These are phyloP conservation scores for Saccharomycopsis schoenii DNA, from an alignment of 805 yeast genomes.

Conservation along the genomic window DNA sequence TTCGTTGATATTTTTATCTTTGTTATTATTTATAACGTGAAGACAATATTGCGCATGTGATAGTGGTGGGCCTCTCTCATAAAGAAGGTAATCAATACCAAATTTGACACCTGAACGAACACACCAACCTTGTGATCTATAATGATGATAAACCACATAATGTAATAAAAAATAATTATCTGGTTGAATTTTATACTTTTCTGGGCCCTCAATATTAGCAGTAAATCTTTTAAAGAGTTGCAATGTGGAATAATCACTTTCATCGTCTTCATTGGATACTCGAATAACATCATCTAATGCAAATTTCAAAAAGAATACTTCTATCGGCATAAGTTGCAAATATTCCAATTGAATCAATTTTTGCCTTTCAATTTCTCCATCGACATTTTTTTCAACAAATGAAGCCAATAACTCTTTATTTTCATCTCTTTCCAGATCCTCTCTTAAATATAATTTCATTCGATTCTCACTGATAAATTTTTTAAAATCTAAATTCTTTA, in stretches of 20 bases:
- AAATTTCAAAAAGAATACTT: constrained; percentile 57
- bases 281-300: constrained; percentile 39
- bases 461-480: constrained; percentile 1
- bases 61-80: constrained; percentile 90
- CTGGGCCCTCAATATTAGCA: neutral
- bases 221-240: neutral
- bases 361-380: constrained; percentile 30
- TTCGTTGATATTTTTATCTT: constrained; percentile 23
- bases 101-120: constrained; percentile 86
- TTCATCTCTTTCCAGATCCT: constrained; percentile 22
- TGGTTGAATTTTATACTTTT: constrained; percentile 10
- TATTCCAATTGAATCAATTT: constrained; percentile 27
- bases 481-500: constrained; percentile 1
- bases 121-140: constrained; percentile 89
- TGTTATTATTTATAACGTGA: constrained; percentile 34
- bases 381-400: constrained; percentile 27
- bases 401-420: constrained; percentile 17
- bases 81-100: constrained; percentile 76
- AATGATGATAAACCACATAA: constrained; percentile 78
- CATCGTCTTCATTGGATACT: constrained; percentile 21
- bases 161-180: constrained; percentile 36
- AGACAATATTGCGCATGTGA: constrained; percentile 86
- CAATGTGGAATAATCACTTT: neutral
- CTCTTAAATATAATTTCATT: constrained; percentile 11
- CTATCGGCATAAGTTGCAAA: constrained; percentile 67